Base-by-base conservation (phyloP, 768 basidiomycete genomes). In the Cystofilobasidium capitatum region DNA sequence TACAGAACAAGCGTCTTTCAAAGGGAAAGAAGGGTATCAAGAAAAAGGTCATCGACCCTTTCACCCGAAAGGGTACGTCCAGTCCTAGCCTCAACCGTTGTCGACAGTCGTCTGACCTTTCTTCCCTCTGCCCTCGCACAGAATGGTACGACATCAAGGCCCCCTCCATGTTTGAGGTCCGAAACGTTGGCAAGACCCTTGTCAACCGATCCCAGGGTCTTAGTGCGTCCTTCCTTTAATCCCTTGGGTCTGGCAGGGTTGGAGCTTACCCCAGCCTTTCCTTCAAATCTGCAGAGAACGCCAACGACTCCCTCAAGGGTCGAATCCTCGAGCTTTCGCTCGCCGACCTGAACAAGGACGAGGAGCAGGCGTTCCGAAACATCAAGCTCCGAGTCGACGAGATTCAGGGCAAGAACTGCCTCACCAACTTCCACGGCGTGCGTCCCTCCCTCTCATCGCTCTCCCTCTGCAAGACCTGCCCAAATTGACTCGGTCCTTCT, bases 11-110 rank as follows among this genome's bases (percentile, higher is more conserved):
- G 82, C 87, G 76, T 60, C 72, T 77, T 36, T 72, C 72, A 24
- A 76, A 77, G 62, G 75, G 76, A 55, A 78, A 78, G 74, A 77
- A 78, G 75, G 77, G 77, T 51, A 87, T 97, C 83, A 99, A 99
- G 91, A 99, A 98, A 83, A 96, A 98, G 87, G 92, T 96, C 78
- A 91, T 99, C 71, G 96, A 99, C 84, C 92, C 96, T 71, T 96
- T 99, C 88, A 87, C 94, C 72, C 87, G 96, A 83, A 99, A 99
- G 82, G 94, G 94, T 93, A 74, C 69, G 81, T 47, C 24, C 36
- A n/a, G 33, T 55, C 40, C 59, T 40, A 22, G 8, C 39, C 20
- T 33, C 60, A 26, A 13, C 16, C 7, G 45, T 22, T 24, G 10
- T 5, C 2, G 51, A 22, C 29, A 31, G 36, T n/a, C 20, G 24